Percentiles rank a stretch among this genome's conserved stretches.
These are phyloP conservation scores for Russula olivacea DNA, from an alignment of 768 basidiomycete genomes.

Conservation along the genomic window DNA sequence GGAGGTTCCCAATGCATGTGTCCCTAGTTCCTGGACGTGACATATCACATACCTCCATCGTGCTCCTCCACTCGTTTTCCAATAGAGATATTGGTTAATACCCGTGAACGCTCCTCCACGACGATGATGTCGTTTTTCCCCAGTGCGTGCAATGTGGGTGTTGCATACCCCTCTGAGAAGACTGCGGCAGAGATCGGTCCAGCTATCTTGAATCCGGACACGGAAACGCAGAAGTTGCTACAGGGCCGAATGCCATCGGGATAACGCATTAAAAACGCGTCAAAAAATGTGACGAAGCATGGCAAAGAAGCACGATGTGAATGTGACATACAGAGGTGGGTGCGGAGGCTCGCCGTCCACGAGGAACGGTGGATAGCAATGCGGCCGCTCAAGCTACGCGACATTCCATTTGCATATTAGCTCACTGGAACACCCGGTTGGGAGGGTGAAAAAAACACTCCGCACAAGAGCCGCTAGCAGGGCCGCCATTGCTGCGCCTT, in stretches of 20 bases:
- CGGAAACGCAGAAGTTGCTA: constrained; percentile 70
- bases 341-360: constrained; percentile 60
- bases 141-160: constrained; percentile 72
- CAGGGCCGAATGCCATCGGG: background rate
- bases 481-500: constrained; percentile 74
- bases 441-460: constrained; percentile 15
- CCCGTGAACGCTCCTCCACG: constrained; percentile 56
- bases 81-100: constrained; percentile 48
- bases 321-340: constrained; percentile 57
- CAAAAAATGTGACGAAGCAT: background rate
- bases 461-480: constrained; percentile 63
- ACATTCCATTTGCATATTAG: constrained; percentile 7
- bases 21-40: background rate
- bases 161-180: constrained; percentile 49
- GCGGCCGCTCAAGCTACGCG: constrained; percentile 48
- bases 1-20: background rate
- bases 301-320: constrained; percentile 6
- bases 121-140: constrained; percentile 78
- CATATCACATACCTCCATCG: constrained; percentile 56
- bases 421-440: background rate
- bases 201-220: constrained; percentile 60
- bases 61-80: constrained; percentile 67
- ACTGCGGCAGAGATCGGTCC: constrained; percentile 44
- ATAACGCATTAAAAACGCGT: background rate
- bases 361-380: constrained; percentile 51